Base-by-base conservation (phyloP, 176 grass and related monocot species). In the Cenchrus purpureus region DNA sequence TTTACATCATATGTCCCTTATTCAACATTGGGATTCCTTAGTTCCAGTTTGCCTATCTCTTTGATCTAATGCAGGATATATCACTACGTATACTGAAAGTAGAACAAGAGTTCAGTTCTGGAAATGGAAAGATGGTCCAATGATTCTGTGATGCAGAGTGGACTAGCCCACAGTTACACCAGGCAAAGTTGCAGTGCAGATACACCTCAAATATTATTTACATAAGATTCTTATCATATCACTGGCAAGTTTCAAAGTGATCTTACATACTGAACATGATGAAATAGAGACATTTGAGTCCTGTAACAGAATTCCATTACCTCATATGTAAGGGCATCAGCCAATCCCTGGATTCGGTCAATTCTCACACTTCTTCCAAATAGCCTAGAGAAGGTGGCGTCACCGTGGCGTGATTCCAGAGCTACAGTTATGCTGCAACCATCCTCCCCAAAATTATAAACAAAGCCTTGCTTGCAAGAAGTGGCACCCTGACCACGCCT, bases 301-400 rank as follows among this genome's bases (percentile, higher is more conserved):
- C 6, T 55, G 7, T 82, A 54, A 68, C 71, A 64, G 77, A 48
- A 77, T 79, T 79, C 40, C 4, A 84, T 77, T 95, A 98, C 93
- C 96, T 98, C 88, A 73, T 94, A 98, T 78, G 91, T 98, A 86
- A 95, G 87, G 74, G 93, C 87, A 90, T 98, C 93, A 72, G 96
- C 96, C 86, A 98, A 89, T 85, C 91, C 96, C 69, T 90, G 93
- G 81, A 98, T 95, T n/a, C 91, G 82, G 63, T 98, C 93, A 68
- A 98, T 92, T 70, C 93, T 91, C 58, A 98, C 91, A 57, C 85
- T 98, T 89, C 92, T 98, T 48, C 96, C 93, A 67, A 95, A 98
- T 49, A 98, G 84, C 87, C 89, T 95, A 55, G 93, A 98, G 82
- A 98, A 98, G n/a, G 96, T 98, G 78, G 96, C 87, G 66, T 98